Base-by-base conservation (phyloP, 306 rosid genomes). In the Cercis canadensis region DNA sequence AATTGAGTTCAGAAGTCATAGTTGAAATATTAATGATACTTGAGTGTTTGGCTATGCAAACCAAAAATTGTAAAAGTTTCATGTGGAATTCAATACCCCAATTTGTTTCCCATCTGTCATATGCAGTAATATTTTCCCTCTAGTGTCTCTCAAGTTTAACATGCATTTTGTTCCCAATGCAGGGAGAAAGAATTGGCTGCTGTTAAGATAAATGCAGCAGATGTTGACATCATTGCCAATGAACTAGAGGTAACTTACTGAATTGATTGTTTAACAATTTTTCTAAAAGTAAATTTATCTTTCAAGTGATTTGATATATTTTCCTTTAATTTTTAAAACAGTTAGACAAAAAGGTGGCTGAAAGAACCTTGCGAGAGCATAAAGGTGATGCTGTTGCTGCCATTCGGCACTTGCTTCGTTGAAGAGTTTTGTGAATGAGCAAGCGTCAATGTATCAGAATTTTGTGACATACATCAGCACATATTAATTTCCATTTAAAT, bases 321-420 rank as follows among this genome's bases (percentile, higher is more conserved):
- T 33, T 49, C 41, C 16, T 34, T 9, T 68, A 43, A 39, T 62
- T 54, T 32, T 57, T 72, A 54, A 29, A 16, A 73, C 82, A 87
- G 96, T 60, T 94, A 87, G 99, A 91, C 89, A 89, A 80, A 85
- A 86, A 87, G 85, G 91, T 89, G 12, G 99, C 97, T 12, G 97
- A 94, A 88, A 89, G 92, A 83, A 94, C 97, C 63, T 75, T 94
- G 82, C 86, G 96, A 9, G 99, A 94, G 77, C 99, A 94, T 86
- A 89, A 91, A 80, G 96, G 99, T 33, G 96, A 94, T 74, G 97
- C 98, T 0, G 98, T 90, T 80, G 95, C 98, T 78, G 98, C 97
- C 65, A 86, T 94, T 74, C 76, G 95, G 44, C 82, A 89, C 64
- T 86, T 90, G 84, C 97, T 94, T 70, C 87, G 39, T 67, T 44